Percentiles rank a stretch among this genome's conserved stretches.
phyloP scores from a whole-genome alignment of 164 flowering plant species.

The Berberis vulgaris region DNA sequence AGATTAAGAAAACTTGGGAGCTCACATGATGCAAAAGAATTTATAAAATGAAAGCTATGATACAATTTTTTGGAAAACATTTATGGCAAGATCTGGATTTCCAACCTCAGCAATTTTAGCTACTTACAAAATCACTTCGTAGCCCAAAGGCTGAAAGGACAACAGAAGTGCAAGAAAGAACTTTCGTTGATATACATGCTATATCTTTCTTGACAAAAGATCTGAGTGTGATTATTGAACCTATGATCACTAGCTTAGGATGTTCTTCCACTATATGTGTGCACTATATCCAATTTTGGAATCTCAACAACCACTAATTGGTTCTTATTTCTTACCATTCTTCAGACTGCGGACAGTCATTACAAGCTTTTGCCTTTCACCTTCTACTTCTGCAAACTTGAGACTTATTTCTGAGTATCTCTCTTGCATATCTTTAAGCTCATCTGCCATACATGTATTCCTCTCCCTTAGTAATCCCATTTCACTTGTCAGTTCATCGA shows the following conservation, averaged over 20 bases:
- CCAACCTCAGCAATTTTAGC: no score
- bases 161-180: background rate
- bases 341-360: conserved; percentile 74
- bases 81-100: no score
- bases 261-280: background rate
- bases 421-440: conserved; percentile 85
- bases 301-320: conserved; percentile 9
- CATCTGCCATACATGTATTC: conserved; percentile 63
- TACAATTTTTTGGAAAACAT: no score
- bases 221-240: background rate
- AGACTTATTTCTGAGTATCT: conserved; percentile 92
- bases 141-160: no score
- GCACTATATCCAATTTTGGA: background rate
- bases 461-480: conserved; percentile 40
- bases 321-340: conserved; percentile 39
- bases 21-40: no score
- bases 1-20: no score
- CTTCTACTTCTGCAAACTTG: conserved; percentile 94
- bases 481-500: conserved; percentile 27
- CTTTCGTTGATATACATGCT: conserved; percentile 23
- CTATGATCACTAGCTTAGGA: background rate
- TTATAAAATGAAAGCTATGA: no score
- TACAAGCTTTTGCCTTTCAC: conserved; percentile 84
- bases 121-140: background rate
- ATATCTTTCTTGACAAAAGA: conserved; percentile 13